Base-by-base conservation (phyloP, 2,329 filamentous ascomycete genomes). In the Aureobasidium melanogenum region DNA sequence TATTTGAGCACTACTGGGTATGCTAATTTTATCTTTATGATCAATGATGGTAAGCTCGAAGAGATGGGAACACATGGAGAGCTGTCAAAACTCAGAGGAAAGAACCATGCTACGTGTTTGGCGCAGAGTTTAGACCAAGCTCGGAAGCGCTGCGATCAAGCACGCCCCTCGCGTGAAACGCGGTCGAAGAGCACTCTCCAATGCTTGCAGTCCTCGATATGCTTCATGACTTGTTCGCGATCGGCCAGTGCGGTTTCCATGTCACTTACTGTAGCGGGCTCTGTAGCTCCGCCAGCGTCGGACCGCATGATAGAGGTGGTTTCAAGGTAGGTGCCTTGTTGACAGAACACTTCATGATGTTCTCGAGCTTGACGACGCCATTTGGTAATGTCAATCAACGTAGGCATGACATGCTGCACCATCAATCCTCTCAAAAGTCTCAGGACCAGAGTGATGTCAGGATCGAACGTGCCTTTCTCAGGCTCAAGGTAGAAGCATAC, bases 91-190 rank as follows among this genome's bases (percentile, higher is more conserved):
- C 67, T 66, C 63, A 71, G 68, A 43, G 75, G 76, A 7, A 67
- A 73, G 64, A 79, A 79, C 63, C 74, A 71, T 64, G 75, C 74
- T 38, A 77, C 78, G 76, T 76, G 74, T 65, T 61, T 74, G 64
- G 73, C 72, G 17, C 76, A 79, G 66, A 71, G 70, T 28, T 64
- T 78, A 54, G 76, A 77, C 67, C 65, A 69, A 56, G 66, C 32
- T 15, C 36, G 28, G 8, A 30, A 34, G n/a, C 3, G 7, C 4
- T 3, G 5, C 15, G 6, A 3, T 15, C 4, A 24, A 12, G 30
- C 8, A 22, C n/a, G 12, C n/a, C 3, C 5, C 15, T 41, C 12
- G 39, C 39, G 39, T n/a, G 22, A 41, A 1, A 10, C 4, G 9
- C 39, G n/a, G 22, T 41, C 8, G 6, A 41, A 12, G 8, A 12